Evolutionary conservation across 129 eudicot genomes (phyloP).

Genomic region (Flaveria ramosissima): DNA sequence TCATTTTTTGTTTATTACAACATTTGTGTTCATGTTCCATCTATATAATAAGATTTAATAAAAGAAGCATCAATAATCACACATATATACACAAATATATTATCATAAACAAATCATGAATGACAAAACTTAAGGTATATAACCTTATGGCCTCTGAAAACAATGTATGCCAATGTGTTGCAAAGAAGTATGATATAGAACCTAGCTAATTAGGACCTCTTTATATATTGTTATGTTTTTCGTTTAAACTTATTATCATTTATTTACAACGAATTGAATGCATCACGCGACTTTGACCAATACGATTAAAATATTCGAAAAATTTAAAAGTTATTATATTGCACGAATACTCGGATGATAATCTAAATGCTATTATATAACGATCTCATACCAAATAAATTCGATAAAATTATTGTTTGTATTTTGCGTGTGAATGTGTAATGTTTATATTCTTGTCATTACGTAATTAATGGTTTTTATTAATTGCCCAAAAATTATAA

Average conservation of each 20-base stretch:
- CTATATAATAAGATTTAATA: background rate
- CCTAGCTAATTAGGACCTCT: background rate
- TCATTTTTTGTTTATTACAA: conserved; percentile 23
- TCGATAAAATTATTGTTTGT: background rate
- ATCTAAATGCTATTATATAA: background rate
- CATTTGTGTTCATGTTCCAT: conserved; percentile 27
- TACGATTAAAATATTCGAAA: background rate
- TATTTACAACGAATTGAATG: background rate
- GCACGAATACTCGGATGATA: background rate
- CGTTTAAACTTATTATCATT: background rate
- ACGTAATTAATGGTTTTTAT: background rate
- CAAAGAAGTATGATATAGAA: background rate
- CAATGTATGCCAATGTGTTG: background rate
- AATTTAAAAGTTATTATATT: background rate
- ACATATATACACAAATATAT: background rate
- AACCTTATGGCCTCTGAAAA: background rate
- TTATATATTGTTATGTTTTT: background rate
- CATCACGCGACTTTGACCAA: background rate
- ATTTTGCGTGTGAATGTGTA: background rate
- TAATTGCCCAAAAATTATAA: background rate
- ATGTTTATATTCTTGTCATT: background rate
- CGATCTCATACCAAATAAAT: background rate
- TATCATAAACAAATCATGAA: background rate
- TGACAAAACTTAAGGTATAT: background rate
- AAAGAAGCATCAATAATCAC: background rate